A percentile compares a stretch with the other conserved stretches of the same genome.
phyloP scores from a whole-genome alignment of 2,329 filamentous ascomycete species.

The Fusarium tuaranense region DNA sequence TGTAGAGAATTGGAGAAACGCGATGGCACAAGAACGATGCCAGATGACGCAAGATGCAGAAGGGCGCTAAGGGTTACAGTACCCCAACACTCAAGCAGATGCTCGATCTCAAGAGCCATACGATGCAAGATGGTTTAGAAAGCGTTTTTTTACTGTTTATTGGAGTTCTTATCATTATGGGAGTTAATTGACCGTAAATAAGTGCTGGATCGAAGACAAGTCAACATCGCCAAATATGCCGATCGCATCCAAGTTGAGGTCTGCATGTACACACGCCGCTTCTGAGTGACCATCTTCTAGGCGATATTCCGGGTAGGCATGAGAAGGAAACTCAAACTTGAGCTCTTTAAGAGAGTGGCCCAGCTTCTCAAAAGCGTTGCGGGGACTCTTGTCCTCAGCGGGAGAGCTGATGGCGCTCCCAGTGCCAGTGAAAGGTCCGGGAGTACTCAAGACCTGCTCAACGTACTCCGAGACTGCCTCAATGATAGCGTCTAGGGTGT shows the following conservation, averaged over 20 bases:
- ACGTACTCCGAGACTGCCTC: not conserved
- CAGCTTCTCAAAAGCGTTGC: not conserved
- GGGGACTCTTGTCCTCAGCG: not conserved
- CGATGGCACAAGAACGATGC: not conserved
- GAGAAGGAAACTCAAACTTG: not conserved
- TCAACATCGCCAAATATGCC: not conserved
- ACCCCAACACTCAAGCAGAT: not conserved
- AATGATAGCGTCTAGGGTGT: not conserved
- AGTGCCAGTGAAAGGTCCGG: not conserved
- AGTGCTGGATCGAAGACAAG: not conserved
- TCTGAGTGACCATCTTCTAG: not conserved
- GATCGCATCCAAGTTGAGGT: not conserved
- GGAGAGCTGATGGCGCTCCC: not conserved
- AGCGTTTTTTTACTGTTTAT: rapidly evolving
- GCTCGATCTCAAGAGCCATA: not conserved
- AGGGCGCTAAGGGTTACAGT: not conserved
- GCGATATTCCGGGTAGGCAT: not conserved
- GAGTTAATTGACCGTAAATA: not conserved
- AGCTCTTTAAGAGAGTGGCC: not conserved
- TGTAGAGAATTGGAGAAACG: not conserved
- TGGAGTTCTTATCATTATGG: rapidly evolving
- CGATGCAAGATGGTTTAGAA: not conserved
- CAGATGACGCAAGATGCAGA: not conserved
- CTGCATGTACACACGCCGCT: not conserved
- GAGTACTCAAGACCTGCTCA: not conserved